Percentiles rank a stretch among this genome's conserved stretches.
Conservation (phyloP, 129 eudicot genomes). For the Pseudognaphalium luteoalbum region DNA sequence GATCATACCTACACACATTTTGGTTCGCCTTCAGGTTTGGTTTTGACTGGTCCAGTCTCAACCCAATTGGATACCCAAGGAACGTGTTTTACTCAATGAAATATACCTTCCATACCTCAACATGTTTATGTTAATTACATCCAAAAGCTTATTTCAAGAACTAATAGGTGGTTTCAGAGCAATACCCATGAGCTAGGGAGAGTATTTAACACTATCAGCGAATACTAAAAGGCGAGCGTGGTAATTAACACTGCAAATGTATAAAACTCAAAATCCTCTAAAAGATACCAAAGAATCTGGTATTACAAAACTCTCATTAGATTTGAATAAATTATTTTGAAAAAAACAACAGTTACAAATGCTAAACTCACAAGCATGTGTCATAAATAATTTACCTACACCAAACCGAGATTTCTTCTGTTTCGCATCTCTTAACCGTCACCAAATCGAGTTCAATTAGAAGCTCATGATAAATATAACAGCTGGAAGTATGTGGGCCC, state of each 20-base stretch:
- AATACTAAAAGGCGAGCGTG: constrained; percentile 1
- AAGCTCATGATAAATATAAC: constrained; percentile 11
- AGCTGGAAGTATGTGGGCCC: constrained; percentile 13
- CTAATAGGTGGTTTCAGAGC: too few relatives aligned
- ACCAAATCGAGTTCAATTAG: constrained; percentile 20
- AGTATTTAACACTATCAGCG: not conserved
- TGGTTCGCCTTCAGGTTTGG: not conserved
- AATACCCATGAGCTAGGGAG: too few relatives aligned
- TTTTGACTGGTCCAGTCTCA: not conserved
- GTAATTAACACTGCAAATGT: constrained; percentile 7
- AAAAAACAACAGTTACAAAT: constrained; percentile 31
- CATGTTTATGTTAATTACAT: too few relatives aligned
- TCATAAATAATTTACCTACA: constrained; percentile 15
- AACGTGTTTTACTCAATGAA: too few relatives aligned
- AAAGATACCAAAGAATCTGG: constrained; percentile 7
- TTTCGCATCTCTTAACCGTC: constrained; percentile 15
- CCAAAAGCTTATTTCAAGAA: too few relatives aligned
- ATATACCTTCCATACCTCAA: too few relatives aligned
- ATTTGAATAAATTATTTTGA: constrained; percentile 24
- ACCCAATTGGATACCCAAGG: too few relatives aligned
- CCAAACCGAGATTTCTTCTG: constrained; percentile 9
- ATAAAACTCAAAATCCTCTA: not conserved
- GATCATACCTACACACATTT: too few relatives aligned
- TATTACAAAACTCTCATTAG: constrained; percentile 23
- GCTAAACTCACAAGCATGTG: constrained; percentile 25